phyloP scores from a whole-genome alignment of 192 early-diverging fungal species.

The Coemansia sp. region DNA sequence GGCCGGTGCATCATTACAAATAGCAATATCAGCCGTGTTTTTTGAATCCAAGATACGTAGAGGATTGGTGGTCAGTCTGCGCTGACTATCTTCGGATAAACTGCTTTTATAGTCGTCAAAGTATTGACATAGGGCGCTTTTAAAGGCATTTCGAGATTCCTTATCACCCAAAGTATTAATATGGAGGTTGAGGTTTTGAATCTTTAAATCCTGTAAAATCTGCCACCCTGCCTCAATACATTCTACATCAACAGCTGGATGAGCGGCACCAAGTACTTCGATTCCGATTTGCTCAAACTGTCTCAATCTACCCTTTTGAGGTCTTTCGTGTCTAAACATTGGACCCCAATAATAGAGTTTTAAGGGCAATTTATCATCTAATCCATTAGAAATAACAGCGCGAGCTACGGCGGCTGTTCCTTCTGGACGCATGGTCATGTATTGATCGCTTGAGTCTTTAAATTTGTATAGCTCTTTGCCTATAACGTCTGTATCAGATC shows the following conservation, averaged over 20 bases:
- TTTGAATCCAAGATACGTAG: conserved; percentile 65
- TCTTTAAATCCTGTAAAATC: conserved; percentile 40
- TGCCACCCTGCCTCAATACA: conserved; percentile 53
- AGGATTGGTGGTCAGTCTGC: conserved; percentile 55
- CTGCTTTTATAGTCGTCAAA: conserved; percentile 22
- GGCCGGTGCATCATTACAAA: conserved; percentile 40
- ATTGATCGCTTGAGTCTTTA: conserved; percentile 53
- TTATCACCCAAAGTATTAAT: conserved; percentile 41
- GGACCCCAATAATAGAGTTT: conserved; percentile 61
- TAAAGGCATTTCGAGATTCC: conserved; percentile 39
- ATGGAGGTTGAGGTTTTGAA: conserved; percentile 19
- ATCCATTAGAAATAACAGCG: conserved; percentile 45
- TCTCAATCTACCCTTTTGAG: conserved; percentile 63
- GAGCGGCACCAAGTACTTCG: conserved; percentile 53
- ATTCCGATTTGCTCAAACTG: conserved; percentile 74
- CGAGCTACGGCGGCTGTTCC: conserved; percentile 56
- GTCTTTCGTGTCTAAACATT: conserved; percentile 71
- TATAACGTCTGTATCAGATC: conserved; percentile 61
- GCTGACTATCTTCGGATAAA: conserved; percentile 54
- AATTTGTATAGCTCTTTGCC: conserved; percentile 70
- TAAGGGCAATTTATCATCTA: conserved; percentile 47
- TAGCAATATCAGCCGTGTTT: conserved; percentile 46
- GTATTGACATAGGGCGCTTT: conserved; percentile 46
- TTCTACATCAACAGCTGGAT: conserved; percentile 59
- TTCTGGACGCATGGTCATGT: conserved; percentile 66